Conservation (phyloP, 202 grass and related monocot species). For the Eragrostis tef region DNA sequence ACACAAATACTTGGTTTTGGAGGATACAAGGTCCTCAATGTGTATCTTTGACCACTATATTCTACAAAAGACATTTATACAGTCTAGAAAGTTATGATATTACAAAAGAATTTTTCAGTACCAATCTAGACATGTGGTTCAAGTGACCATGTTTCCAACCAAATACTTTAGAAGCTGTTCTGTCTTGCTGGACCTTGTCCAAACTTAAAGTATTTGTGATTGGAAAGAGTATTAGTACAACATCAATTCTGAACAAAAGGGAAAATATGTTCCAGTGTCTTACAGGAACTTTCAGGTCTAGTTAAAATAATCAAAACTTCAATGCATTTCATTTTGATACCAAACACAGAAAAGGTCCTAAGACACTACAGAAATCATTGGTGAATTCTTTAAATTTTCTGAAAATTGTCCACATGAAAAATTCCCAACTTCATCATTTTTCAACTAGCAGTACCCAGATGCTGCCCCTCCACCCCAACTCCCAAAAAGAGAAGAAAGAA, state of each 20-base stretch:
- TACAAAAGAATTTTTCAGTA: neutral
- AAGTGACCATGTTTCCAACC: neutral
- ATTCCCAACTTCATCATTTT: neutral
- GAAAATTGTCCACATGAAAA: neutral
- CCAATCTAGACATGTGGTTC: neutral
- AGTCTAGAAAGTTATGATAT: neutral
- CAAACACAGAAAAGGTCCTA: neutral
- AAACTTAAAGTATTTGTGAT: neutral
- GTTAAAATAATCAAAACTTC: neutral
- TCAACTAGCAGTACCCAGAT: neutral
- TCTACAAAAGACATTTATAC: neutral
- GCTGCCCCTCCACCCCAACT: neutral
- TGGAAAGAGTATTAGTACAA: neutral
- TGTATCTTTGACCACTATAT: neutral
- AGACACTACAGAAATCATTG: neutral
- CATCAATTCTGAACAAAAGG: neutral
- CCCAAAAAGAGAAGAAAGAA: neutral
- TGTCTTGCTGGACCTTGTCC: neutral
- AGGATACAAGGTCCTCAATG: neutral
- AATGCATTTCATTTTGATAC: slow-evolving; percentile 10
- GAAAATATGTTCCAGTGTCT: neutral
- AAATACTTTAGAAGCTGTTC: neutral
- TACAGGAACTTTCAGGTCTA: neutral
- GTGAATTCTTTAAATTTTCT: neutral
- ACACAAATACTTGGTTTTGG: neutral